These are phyloP conservation scores for Neurospora sp. DNA, from an alignment of 495 filamentous ascomycete species.

Conservation along the genomic window DNA sequence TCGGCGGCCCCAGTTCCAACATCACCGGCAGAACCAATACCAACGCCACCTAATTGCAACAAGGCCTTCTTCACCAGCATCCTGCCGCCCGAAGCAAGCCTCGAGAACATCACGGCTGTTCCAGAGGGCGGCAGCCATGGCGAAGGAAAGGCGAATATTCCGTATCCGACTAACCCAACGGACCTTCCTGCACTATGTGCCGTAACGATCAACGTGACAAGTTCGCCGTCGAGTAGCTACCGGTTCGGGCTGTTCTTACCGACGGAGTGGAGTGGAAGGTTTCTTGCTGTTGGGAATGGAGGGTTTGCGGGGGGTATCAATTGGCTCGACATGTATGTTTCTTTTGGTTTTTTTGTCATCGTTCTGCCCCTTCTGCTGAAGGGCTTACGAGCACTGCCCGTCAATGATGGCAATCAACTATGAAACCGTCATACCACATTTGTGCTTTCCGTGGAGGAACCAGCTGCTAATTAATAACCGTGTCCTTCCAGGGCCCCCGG, in stretches of 20 bases:
- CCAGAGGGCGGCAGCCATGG: slow-evolving; percentile 25
- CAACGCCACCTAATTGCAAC: slow-evolving; percentile 11
- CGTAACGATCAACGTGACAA: slow-evolving; percentile 35
- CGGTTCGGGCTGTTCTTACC: slow-evolving; percentile 45
- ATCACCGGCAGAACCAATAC: neutral
- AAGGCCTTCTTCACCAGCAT: slow-evolving; percentile 11
- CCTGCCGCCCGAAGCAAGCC: slow-evolving; percentile 17
- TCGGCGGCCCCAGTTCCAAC: neutral
- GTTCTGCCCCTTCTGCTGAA: neutral
- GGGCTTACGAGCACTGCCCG: neutral
- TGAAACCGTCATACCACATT: neutral
- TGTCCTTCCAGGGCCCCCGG: slow-evolving; percentile 7
- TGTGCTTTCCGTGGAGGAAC: neutral
- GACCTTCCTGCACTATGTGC: slow-evolving; percentile 40
- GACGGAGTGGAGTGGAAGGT: slow-evolving; percentile 34
- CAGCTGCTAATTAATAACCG: neutral
- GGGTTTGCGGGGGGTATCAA: slow-evolving; percentile 40
- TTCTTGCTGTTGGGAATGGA: slow-evolving; percentile 36
- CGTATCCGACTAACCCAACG: slow-evolving; percentile 35
- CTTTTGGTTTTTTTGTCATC: neutral
- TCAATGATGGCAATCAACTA: neutral
- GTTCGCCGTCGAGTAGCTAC: slow-evolving; percentile 31
- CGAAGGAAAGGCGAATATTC: slow-evolving; percentile 27
- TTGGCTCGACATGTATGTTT: slow-evolving; percentile 34
- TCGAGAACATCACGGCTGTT: slow-evolving; percentile 24